Percentiles rank a stretch among this genome's conserved stretches.
Evolutionary conservation across 2,329 filamentous ascomycete genomes (phyloP).

Genomic region (Diplodia mutila): DNA sequence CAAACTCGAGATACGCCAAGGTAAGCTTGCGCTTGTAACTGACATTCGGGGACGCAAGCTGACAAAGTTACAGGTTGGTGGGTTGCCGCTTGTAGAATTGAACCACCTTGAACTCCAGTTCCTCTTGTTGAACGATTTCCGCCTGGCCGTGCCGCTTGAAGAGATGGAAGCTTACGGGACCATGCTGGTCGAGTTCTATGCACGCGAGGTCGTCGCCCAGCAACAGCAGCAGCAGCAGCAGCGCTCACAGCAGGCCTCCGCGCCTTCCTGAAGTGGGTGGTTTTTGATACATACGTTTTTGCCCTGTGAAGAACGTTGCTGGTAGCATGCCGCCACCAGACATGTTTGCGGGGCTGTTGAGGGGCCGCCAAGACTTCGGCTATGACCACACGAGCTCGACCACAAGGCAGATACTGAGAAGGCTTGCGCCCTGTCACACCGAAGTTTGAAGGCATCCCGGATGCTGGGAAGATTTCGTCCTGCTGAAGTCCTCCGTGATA

Average conservation of each 20-base stretch:
- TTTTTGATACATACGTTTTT: conserved; percentile 2
- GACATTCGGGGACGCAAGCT: conserved; percentile 14
- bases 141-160: conserved; percentile 88
- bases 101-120: conserved; percentile 98
- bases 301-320: background rate
- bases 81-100: conserved; percentile 85
- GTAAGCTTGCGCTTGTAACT: conserved; percentile 55
- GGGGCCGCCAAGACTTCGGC: background rate
- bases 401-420: background rate
- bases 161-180: conserved; percentile 97
- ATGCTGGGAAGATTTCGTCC: conserved; percentile 5
- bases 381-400: background rate
- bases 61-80: conserved; percentile 73
- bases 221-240: conserved; percentile 42
- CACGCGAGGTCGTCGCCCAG: conserved; percentile 79
- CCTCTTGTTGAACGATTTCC: conserved; percentile 91
- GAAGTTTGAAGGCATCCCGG: conserved; percentile 4
- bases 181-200: conserved; percentile 98
- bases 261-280: conserved; percentile 8
- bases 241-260: background rate
- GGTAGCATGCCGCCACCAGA: background rate
- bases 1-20: conserved; percentile 98
- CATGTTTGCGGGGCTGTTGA: background rate
- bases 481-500: conserved; percentile 13
- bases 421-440: background rate